Conservation (phyloP, 2,329 filamentous ascomycete species). For the Beauveria sp. region DNA sequence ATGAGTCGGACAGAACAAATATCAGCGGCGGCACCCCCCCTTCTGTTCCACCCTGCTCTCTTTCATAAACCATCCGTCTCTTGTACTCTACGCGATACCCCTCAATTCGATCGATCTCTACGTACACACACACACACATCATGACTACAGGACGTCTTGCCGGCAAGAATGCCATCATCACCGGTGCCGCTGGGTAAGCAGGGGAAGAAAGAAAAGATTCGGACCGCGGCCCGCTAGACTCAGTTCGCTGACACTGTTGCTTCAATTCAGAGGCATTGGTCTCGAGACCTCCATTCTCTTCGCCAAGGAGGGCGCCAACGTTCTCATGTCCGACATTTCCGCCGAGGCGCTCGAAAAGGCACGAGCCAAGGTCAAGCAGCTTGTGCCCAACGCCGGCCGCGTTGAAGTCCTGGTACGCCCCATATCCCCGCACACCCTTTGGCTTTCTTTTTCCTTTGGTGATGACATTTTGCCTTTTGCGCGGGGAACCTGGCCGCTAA, state of each 20-base stretch:
- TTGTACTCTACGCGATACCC: neutral
- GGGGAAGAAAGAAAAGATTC: neutral
- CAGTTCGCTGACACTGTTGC: neutral
- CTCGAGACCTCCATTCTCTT: conserved; percentile 90
- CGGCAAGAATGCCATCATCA: conserved; percentile 64
- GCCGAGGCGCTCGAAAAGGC: conserved; percentile 70
- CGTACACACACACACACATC: neutral
- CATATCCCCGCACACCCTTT: neutral
- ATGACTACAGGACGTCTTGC: conserved; percentile 39
- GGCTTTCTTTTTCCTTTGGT: neutral
- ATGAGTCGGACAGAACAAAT: conserved; percentile 1
- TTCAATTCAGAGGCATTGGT: conserved; percentile 66
- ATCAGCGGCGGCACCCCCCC: neutral
- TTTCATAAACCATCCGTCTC: neutral
- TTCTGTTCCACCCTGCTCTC: neutral
- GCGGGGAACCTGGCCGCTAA: neutral
- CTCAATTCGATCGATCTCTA: neutral
- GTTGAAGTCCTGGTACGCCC: conserved; percentile 50
- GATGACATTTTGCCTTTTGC: too few species aligned
- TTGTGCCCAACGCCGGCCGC: conserved; percentile 54
- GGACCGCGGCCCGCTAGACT: neutral
- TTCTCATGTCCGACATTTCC: conserved; percentile 82
- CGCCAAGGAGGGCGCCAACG: conserved; percentile 75
- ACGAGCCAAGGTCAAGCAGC: conserved; percentile 63
- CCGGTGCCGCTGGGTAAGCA: conserved; percentile 75